Evolutionary conservation across 2,329 filamentous ascomycete species (phyloP).

Genomic region (Pseudocercospora fuligena): DNA sequence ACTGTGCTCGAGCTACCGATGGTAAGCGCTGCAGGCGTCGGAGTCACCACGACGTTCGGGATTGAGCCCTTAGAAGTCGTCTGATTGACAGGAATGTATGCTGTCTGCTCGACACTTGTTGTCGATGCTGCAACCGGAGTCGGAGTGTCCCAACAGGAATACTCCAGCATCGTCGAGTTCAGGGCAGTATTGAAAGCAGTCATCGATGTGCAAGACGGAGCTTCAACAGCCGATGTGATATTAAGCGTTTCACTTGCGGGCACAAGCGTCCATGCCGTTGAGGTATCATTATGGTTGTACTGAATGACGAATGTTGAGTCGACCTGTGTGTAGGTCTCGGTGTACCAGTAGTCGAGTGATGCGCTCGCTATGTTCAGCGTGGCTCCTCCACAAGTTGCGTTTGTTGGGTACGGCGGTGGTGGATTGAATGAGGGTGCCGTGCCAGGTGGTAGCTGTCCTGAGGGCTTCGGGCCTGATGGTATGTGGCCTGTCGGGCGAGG

Average conservation of each 20-base stretch:
- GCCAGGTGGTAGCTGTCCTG: slow-evolving; percentile 1
- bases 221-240: slow-evolving; percentile 37
- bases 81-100: slow-evolving; percentile 33
- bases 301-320: slow-evolving; percentile 41
- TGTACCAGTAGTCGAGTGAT: slow-evolving; percentile 44
- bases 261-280: slow-evolving; percentile 40
- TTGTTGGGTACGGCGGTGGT: slow-evolving; percentile 16
- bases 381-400: slow-evolving; percentile 34
- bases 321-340: slow-evolving; percentile 38
- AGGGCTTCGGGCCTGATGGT: neutral
- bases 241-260: slow-evolving; percentile 40
- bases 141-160: slow-evolving; percentile 34
- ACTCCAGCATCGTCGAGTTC: slow-evolving; percentile 25
- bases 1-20: slow-evolving; percentile 31
- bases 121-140: slow-evolving; percentile 40
- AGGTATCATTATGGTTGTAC: slow-evolving; percentile 33
- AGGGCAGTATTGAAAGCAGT: slow-evolving; percentile 29
- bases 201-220: slow-evolving; percentile 34
- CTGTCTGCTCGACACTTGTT: slow-evolving; percentile 38
- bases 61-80: slow-evolving; percentile 36
- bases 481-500: neutral
- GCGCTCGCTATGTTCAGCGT: slow-evolving; percentile 43
- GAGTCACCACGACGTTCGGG: slow-evolving; percentile 37
- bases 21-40: slow-evolving; percentile 37
- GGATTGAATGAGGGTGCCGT: slow-evolving; percentile 11